Percentiles rank a stretch among this genome's conserved stretches.
Evolutionary conservation across 2,329 filamentous ascomycete species (phyloP).

Genomic region (Cladosporium cucumerinum): DNA sequence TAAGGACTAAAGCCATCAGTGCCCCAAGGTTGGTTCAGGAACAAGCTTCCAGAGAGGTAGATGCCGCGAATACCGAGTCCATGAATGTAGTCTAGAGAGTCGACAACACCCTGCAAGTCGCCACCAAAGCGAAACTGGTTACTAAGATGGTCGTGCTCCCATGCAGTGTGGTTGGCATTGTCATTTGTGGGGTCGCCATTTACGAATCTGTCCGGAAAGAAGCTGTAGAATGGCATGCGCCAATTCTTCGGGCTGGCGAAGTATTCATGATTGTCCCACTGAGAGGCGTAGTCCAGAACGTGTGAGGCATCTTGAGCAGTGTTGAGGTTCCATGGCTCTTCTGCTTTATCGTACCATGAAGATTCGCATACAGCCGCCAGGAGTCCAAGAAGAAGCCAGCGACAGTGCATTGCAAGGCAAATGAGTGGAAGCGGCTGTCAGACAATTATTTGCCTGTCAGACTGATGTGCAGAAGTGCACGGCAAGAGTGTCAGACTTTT

Average conservation of each 20-base stretch:
- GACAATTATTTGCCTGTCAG: not conserved
- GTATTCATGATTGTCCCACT: conserved; percentile 53
- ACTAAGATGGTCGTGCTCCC: conserved; percentile 58
- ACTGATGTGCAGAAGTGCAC: not conserved
- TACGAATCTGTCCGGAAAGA: conserved; percentile 62
- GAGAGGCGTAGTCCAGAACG: conserved; percentile 57
- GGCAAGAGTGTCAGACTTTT: not conserved
- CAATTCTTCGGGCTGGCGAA: conserved; percentile 57
- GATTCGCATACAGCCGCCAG: not conserved
- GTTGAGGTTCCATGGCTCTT: conserved; percentile 59
- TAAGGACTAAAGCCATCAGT: conserved; percentile 56
- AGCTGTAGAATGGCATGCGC: conserved; percentile 63
- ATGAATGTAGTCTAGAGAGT: conserved; percentile 62
- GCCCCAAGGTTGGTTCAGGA: conserved; percentile 64
- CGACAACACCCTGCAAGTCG: conserved; percentile 56
- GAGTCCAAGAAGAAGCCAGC: conserved; percentile 1
- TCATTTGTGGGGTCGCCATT: conserved; percentile 65
- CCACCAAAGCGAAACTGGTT: conserved; percentile 64
- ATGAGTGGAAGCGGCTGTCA: not conserved
- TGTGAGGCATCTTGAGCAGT: conserved; percentile 53
- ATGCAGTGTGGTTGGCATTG: conserved; percentile 58
- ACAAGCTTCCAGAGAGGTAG: conserved; percentile 61
- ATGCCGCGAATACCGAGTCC: conserved; percentile 61
- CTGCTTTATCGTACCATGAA: conserved; percentile 46
- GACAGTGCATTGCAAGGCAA: not conserved